Evolutionary conservation across 139 green algal genomes (phyloP).

Genomic region (Chlorella vulgaris): DNA sequence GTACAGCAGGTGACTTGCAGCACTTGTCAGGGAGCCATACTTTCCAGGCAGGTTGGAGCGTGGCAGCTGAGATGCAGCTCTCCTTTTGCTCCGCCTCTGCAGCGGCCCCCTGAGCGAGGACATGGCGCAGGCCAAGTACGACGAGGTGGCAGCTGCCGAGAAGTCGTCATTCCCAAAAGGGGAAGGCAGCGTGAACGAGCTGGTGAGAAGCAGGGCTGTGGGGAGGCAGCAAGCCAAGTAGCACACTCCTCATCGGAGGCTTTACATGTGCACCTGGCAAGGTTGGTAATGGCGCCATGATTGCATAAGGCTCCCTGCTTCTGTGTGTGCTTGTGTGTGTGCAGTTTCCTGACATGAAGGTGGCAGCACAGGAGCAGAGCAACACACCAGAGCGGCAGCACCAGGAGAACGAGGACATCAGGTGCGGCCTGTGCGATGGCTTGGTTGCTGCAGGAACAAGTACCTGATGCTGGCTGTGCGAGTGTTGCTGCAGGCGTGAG

Average conservation of each 20-base stretch:
- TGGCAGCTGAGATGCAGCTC: background rate
- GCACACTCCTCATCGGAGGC: background rate
- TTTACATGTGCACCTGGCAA: background rate
- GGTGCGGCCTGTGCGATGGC: background rate
- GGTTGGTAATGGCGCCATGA: background rate
- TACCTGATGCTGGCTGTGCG: background rate
- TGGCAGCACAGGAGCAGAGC: constrained; percentile 16
- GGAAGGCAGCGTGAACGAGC: constrained; percentile 21
- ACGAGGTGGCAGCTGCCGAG: constrained; percentile 23
- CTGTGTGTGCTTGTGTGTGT: too few relatives aligned
- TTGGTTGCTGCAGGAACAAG: background rate
- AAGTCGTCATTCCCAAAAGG: constrained; percentile 15
- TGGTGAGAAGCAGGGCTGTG: background rate
- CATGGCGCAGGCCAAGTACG: constrained; percentile 34
- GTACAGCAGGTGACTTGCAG: too few relatives aligned
- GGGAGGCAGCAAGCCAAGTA: background rate
- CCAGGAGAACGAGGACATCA: constrained; percentile 15
- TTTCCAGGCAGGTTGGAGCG: background rate
- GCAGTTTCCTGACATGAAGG: constrained; percentile 28
- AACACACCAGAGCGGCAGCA: background rate
- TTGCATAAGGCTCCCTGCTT: background rate
- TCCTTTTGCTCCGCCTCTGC: background rate
- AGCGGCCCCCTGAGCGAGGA: constrained; percentile 3
- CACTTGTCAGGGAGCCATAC: background rate
- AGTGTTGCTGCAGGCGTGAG: background rate